Conservation (phyloP, 2,329 filamentous ascomycete species). For the Claviceps digitariae region DNA sequence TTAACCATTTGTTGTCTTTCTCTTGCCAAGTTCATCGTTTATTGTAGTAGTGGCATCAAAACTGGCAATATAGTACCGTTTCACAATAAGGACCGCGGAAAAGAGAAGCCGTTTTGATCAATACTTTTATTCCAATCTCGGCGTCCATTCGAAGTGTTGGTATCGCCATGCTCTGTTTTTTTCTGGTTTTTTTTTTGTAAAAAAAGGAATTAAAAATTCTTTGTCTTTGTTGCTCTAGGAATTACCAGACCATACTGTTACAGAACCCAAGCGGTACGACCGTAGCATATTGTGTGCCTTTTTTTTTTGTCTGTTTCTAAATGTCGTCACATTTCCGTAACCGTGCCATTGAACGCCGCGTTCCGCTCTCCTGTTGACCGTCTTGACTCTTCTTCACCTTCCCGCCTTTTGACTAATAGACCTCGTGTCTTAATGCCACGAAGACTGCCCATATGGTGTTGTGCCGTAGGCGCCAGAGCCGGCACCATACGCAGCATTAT, state of each 20-base stretch:
- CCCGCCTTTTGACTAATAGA: neutral
- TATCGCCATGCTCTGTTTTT: neutral
- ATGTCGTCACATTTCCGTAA: neutral
- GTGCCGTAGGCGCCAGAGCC: slow-evolving; percentile 30
- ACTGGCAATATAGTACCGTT: no score
- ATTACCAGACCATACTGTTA: slow-evolving; percentile 2
- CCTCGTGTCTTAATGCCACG: slow-evolving; percentile 29
- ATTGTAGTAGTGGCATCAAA: no score
- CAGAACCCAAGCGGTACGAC: neutral
- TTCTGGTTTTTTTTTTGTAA: neutral
- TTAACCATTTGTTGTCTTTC: no score
- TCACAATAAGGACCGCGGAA: no score
- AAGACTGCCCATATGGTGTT: slow-evolving; percentile 33
- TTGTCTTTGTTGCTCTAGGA: neutral
- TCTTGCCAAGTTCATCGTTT: no score
- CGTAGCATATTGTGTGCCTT: neutral
- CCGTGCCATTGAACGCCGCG: slow-evolving; percentile 4
- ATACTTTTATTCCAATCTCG: no score
- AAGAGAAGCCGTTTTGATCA: no score
- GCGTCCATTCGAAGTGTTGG: neutral
- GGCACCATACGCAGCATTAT: slow-evolving; percentile 52
- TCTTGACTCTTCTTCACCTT: neutral
- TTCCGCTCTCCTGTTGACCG: neutral
- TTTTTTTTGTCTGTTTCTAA: neutral
- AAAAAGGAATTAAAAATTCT: no score